These are phyloP conservation scores for Adansonia rubrostipa DNA, from an alignment of 441 rosid species.

Conservation along the genomic window DNA sequence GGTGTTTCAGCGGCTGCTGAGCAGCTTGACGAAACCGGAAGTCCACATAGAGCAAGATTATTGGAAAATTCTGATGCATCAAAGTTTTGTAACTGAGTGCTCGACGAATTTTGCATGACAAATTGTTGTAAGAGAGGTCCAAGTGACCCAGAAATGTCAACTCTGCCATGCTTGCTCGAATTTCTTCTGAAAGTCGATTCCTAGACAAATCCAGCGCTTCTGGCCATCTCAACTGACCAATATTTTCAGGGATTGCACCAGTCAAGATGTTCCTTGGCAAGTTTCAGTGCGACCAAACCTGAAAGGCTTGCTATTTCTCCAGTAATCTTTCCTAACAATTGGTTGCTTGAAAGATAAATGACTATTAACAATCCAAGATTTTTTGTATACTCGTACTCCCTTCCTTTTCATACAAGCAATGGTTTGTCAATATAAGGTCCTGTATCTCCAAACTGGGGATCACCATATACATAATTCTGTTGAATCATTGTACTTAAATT, in stretches of 20 bases:
- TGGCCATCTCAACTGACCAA: slow-evolving; percentile 22
- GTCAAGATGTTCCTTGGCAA: slow-evolving; percentile 29
- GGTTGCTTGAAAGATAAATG: slow-evolving; percentile 35
- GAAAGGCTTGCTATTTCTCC: slow-evolving; percentile 4
- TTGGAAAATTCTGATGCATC: background rate
- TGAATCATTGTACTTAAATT: background rate
- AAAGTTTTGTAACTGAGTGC: slow-evolving; percentile 10
- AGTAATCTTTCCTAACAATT: slow-evolving; percentile 18
- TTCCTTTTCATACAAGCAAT: slow-evolving; percentile 22
- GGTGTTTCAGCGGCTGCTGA: background rate
- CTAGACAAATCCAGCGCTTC: slow-evolving; percentile 29
- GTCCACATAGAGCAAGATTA: slow-evolving; percentile 4
- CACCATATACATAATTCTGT: background rate
- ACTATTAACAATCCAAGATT: slow-evolving; percentile 15
- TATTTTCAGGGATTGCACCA: slow-evolving; percentile 18
- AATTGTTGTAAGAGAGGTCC: slow-evolving; percentile 29
- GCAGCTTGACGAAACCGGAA: background rate
- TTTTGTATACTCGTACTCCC: background rate
- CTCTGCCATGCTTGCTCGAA: slow-evolving; percentile 32
- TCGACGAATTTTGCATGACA: slow-evolving; percentile 22
- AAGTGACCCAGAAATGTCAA: slow-evolving; percentile 30
- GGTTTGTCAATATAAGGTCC: background rate
- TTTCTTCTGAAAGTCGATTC: slow-evolving; percentile 26
- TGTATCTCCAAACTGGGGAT: background rate
- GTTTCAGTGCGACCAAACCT: slow-evolving; percentile 32